A percentile compares a stretch with the other conserved stretches of the same genome.
Conservation (phyloP, 192 early-diverging fungal genomes). For the Thoreauomyces humboldtii region DNA sequence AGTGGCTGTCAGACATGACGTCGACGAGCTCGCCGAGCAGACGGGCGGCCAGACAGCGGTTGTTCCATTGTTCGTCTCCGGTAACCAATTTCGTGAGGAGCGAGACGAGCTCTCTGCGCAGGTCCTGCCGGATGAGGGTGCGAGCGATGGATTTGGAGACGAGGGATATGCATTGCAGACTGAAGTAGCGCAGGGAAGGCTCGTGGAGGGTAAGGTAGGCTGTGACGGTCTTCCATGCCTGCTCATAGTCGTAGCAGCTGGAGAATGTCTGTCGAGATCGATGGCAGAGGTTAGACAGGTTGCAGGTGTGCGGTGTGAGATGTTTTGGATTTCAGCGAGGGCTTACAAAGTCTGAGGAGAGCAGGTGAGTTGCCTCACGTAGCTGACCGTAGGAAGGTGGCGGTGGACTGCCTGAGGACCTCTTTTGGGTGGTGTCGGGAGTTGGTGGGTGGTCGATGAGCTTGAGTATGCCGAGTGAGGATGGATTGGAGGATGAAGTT, state of each 20-base stretch:
- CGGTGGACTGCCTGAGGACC: too few relatives aligned
- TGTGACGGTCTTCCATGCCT: slow-evolving; percentile 20
- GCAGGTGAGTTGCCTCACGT: slow-evolving; percentile 5
- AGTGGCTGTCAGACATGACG: not conserved
- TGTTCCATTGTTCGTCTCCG: slow-evolving; percentile 26
- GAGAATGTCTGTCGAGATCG: slow-evolving; percentile 18
- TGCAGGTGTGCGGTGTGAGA: not conserved
- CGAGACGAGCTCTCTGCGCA: slow-evolving; percentile 11
- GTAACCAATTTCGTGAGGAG: slow-evolving; percentile 18
- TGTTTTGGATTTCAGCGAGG: not conserved
- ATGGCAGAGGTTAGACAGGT: not conserved
- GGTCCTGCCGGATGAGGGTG: slow-evolving; percentile 4
- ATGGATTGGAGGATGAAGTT: too few relatives aligned
- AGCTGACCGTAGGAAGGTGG: too few relatives aligned
- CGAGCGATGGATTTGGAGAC: slow-evolving; percentile 17
- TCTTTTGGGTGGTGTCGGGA: too few relatives aligned
- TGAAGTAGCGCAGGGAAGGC: slow-evolving; percentile 23
- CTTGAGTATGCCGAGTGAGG: too few relatives aligned
- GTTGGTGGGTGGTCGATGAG: too few relatives aligned
- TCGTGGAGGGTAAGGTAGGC: slow-evolving; percentile 20
- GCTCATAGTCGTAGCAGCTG: slow-evolving; percentile 20
- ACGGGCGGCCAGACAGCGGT: slow-evolving; percentile 19
- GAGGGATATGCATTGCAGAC: slow-evolving; percentile 16
- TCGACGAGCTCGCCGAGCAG: slow-evolving; percentile 19
- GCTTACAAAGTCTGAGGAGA: slow-evolving; percentile 25